Evolutionary conservation across 495 filamentous ascomycete species (phyloP).

Genomic region (Friedmanniomyces endolithicus): DNA sequence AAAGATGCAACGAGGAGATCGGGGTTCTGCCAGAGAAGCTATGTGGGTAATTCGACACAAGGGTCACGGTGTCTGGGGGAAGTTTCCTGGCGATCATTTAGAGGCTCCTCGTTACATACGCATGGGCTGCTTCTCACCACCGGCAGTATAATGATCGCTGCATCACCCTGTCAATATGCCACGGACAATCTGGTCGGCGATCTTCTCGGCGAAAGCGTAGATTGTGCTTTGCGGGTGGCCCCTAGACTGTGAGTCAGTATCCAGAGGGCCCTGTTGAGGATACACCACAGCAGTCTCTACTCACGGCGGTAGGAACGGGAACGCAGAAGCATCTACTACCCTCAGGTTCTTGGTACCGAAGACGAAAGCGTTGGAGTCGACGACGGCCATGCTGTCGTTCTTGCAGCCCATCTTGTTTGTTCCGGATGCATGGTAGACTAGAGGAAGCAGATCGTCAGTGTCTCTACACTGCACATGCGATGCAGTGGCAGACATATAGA

Average conservation of each 20-base stretch:
- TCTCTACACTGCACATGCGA: too few relatives aligned
- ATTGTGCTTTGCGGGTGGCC: conserved; percentile 39
- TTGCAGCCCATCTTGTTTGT: conserved; percentile 34
- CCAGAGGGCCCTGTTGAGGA: not conserved
- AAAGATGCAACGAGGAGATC: too few relatives aligned
- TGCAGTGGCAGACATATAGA: too few relatives aligned
- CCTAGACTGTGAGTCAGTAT: not conserved
- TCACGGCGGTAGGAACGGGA: conserved; percentile 17
- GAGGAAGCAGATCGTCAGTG: not conserved
- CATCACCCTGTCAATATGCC: too few relatives aligned
- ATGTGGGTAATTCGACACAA: too few relatives aligned
- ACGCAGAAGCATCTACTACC: conserved; percentile 14
- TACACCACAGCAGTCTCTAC: too few relatives aligned
- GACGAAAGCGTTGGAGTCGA: conserved; percentile 15
- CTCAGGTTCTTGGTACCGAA: conserved; percentile 17
- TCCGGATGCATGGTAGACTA: conserved; percentile 38
- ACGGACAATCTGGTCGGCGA: conserved; percentile 38
- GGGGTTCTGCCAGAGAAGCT: too few relatives aligned
- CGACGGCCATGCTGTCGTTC: conserved; percentile 16
- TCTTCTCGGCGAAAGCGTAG: conserved; percentile 49
- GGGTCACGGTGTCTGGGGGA: too few relatives aligned
- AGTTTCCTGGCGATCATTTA: too few relatives aligned
- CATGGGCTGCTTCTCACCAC: too few relatives aligned
- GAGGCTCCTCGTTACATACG: too few relatives aligned
- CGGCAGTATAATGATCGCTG: too few relatives aligned